Base-by-base conservation (phyloP, 2,329 filamentous ascomycete species). In the Calonectria pseudoturangicola region DNA sequence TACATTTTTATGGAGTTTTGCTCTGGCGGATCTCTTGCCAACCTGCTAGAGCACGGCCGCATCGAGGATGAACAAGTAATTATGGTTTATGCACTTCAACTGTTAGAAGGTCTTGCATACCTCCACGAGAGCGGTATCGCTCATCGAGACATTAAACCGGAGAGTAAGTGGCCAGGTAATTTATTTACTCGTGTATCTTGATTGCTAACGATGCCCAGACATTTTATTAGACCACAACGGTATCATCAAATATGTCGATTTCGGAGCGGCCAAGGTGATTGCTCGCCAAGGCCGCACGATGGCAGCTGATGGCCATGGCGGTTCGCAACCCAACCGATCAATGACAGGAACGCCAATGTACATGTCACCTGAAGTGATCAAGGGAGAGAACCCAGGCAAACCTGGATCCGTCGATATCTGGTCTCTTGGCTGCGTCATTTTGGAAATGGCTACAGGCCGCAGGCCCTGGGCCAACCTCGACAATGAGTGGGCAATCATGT, bases 1-100 rank as follows among this genome's bases (percentile, higher is more conserved):
- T 99, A 98, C 85, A 98, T 99, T 77, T 99, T 99, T 83, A 99
- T 99, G 97, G 97, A 99, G 84, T 98, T 98, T 85, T 99, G 97
- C 84, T 97, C 95, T 5, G 96, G 97, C 65, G 97, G 97, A 25
- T 98, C 96, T 18, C 88, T 99, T 62, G 96, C 97, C 50, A 94
- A 91, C 64, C 87, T 99, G 66, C 88, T 99, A 50, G 97, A 99
- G 83, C 96, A 99, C 81, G 97, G 97, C 15, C 94, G 97, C 48
- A 98, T 99, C 75, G 97, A 98, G 86, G 97, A 98, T 81, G 97
- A 99, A 83, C 97, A 96, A 69, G 96, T 98, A 74, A 96, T 98
- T 74, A 97, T 97, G 92, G 96, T 98, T 50, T 98, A 98, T 83
- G 95, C 95, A 30, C 88, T 98, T 73, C 96, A 98, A 83, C 92